Conservation (phyloP, 495 filamentous ascomycete genomes). For the Alectoria sarmentosa region DNA sequence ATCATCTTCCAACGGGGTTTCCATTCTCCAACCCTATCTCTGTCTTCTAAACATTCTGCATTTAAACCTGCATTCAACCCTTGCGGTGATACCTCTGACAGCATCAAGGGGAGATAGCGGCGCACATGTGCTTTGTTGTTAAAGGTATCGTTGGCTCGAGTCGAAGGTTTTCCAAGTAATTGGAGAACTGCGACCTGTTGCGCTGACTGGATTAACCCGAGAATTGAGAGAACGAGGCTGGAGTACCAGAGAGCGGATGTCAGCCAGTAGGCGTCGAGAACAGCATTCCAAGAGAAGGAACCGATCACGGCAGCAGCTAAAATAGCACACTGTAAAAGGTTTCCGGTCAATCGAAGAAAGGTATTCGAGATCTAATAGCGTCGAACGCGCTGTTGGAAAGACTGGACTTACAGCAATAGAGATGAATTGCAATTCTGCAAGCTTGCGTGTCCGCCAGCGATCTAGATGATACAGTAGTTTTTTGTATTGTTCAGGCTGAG, state of each 20-base stretch:
- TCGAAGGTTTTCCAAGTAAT: constrained; percentile 19
- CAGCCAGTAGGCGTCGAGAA: constrained; percentile 28
- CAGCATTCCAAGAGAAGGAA: constrained; percentile 29
- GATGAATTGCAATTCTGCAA: constrained; percentile 31
- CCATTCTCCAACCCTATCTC: constrained; percentile 11
- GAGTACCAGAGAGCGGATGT: constrained; percentile 28
- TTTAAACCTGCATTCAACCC: background rate
- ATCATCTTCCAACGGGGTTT: constrained; percentile 27
- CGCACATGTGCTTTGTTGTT: background rate
- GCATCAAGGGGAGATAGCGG: constrained; percentile 15
- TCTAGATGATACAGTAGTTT: constrained; percentile 15
- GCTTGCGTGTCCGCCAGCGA: constrained; percentile 28
- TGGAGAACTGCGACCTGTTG: constrained; percentile 28
- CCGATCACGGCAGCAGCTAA: constrained; percentile 30
- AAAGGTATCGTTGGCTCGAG: too few species aligned
- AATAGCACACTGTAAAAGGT: constrained; percentile 16
- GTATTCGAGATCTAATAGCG: background rate
- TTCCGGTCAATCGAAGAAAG: background rate
- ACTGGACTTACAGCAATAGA: constrained; percentile 27
- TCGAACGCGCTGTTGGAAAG: background rate
- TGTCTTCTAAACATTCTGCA: too few species aligned
- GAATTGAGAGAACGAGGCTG: constrained; percentile 29
- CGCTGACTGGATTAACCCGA: constrained; percentile 26
- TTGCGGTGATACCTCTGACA: constrained; percentile 2
- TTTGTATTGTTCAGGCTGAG: background rate